Evolutionary conservation across 352 stramenopile genomes (phyloP).

Genomic region (Phytophthora megakarya): DNA sequence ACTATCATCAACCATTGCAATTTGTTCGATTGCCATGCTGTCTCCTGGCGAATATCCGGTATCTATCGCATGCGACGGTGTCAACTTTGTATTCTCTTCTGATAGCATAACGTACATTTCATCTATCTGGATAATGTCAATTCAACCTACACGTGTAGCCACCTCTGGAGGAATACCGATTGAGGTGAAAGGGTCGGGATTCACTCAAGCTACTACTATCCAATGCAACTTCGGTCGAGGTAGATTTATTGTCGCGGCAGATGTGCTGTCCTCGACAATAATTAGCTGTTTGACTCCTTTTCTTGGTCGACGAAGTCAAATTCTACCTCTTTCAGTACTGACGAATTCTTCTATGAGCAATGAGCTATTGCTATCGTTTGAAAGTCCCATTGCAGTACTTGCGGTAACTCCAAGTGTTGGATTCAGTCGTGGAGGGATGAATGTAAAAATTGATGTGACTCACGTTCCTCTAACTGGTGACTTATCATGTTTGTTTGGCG

Average conservation of each 20-base stretch:
- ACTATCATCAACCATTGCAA: conserved; percentile 28
- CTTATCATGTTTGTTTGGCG: conserved; percentile 41
- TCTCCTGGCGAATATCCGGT: conserved; percentile 28
- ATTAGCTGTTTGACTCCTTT: conserved; percentile 28
- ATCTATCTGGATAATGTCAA: conserved; percentile 27
- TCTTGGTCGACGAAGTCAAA: conserved; percentile 10
- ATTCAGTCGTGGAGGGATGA: conserved; percentile 37
- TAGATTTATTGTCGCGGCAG: conserved; percentile 14
- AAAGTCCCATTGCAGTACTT: conserved; percentile 26
- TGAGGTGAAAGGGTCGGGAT: conserved; percentile 32
- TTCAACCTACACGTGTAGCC: conserved; percentile 27
- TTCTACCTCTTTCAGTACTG: conserved; percentile 31
- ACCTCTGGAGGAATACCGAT: conserved; percentile 26
- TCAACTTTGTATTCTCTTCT: conserved; percentile 37
- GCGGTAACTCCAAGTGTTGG: conserved; percentile 30
- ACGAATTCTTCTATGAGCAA: conserved; percentile 30
- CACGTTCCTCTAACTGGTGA: conserved; percentile 1
- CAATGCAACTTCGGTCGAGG: conserved; percentile 39
- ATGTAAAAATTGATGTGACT: conserved; percentile 26
- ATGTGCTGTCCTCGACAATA: conserved; percentile 19
- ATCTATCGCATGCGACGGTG: conserved; percentile 43
- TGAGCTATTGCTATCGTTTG: conserved; percentile 41
- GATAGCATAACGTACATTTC: conserved; percentile 18
- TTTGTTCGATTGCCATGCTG: conserved; percentile 24
- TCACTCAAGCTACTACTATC: conserved; percentile 1